Base-by-base conservation (phyloP, 2,329 filamentous ascomycete genomes). In the Colletotrichum sp. region DNA sequence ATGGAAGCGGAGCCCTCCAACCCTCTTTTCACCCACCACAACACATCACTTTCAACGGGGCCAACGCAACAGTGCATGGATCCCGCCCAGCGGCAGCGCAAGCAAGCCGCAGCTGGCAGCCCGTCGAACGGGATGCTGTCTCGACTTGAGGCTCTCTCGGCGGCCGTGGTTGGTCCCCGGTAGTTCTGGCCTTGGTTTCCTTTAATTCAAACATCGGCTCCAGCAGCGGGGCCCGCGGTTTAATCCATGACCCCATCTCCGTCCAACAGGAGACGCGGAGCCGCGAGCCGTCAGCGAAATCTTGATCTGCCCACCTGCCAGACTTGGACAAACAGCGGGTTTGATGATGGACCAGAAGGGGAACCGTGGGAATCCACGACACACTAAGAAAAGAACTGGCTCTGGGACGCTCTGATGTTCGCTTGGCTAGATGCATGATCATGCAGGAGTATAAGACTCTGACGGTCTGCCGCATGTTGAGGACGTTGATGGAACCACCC, bases 201-300 rank as follows among this genome's bases (percentile, higher is more conserved):
- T 75, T 74, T 74, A 74, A 74, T 76, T 76, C 74, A 76, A 76
- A 64, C 68, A 36, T 65, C 57, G 69, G 52, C 38, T 34, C 55
- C 26, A 72, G n/a, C 36, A 48, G 43, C 43, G 43, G 52, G 68
- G 12, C 38, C 61, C 38, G 38, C 32, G 72, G 43, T 38, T 21
- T 52, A 52, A 52, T 52, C 43, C 43, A 52, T 52, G 43, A n/a
- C 26, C 30, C 36, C 34, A 34, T 66, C 36, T 34, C 28, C 36
- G 18, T 36, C 67, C 67, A 69, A 48, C 32, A 15, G 55, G 52
- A 21, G 48, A 68, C 30, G 52, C 43, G 66, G 58, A 68, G 66
- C 28, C 26, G 10, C 43, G 43, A 67, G 65, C 65, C 36, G 65
- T 57, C 66, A 68, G 30, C 32, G 32, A 68, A 66, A 21, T 48